A percentile compares a stretch with the other conserved stretches of the same genome.
Conservation (phyloP, 495 filamentous ascomycete species). For the Letharia columbiana region DNA sequence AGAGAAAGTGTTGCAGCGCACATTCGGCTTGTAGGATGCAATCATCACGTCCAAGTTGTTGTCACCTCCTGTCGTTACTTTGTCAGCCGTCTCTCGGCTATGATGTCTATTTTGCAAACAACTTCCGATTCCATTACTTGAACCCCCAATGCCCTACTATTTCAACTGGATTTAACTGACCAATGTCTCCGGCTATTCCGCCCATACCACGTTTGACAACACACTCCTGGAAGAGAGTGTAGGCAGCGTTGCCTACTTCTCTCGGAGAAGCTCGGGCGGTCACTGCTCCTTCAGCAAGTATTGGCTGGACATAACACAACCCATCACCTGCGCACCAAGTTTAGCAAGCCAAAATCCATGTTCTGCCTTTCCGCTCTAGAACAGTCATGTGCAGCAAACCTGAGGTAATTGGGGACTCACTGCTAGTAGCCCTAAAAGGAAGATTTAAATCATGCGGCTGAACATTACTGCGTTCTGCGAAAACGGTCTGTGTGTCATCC, state of each 20-base stretch:
- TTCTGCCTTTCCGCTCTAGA: background rate
- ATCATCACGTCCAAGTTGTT: conserved; percentile 1
- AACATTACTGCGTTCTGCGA: background rate
- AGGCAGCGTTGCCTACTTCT: background rate
- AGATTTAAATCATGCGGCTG: background rate
- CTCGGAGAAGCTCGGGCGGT: background rate
- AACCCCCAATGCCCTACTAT: background rate
- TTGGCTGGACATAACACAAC: background rate
- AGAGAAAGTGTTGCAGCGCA: background rate
- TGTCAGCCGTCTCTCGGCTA: background rate
- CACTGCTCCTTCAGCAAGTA: background rate
- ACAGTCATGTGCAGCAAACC: background rate
- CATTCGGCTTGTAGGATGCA: background rate
- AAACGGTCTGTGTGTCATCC: background rate
- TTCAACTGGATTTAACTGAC: background rate
- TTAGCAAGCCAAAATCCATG: background rate
- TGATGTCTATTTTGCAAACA: too few species aligned
- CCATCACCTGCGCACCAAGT: background rate
- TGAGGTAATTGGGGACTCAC: background rate
- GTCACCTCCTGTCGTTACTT: conserved; percentile 1
- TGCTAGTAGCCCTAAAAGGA: background rate
- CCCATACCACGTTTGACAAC: background rate
- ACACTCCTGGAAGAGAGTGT: background rate
- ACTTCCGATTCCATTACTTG: background rate
- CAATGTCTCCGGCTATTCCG: conserved; percentile 1